Evolutionary conservation across 805 yeast species (phyloP).

Genomic region (Candida schatavii): DNA sequence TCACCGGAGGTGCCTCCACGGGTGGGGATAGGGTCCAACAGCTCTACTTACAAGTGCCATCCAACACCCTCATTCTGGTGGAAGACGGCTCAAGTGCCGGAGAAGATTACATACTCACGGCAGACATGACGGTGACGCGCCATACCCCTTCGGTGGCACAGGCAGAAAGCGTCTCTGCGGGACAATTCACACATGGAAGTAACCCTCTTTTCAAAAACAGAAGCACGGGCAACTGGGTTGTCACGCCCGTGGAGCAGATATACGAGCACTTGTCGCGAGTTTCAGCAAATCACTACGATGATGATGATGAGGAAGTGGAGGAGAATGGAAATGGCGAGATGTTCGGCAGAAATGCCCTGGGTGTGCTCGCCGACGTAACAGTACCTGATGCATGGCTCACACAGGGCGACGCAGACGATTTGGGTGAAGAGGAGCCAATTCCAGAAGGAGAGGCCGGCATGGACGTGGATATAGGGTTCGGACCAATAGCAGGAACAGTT

Average conservation of each 20-base stretch:
- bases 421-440: constrained; percentile 18
- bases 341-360: constrained; percentile 13
- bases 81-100: background rate
- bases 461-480: constrained; percentile 41
- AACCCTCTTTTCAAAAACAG: background rate
- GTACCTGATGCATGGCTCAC: constrained; percentile 25
- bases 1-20: no score
- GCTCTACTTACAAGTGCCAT: constrained; percentile 31
- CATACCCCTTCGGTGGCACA: background rate
- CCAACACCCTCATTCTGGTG: constrained; percentile 15
- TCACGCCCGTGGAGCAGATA: constrained; percentile 33
- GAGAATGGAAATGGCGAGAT: constrained; percentile 8
- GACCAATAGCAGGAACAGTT: constrained; percentile 31
- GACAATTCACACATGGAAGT: background rate
- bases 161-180: background rate
- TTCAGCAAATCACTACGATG: constrained; percentile 36
- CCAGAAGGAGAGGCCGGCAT: constrained; percentile 34
- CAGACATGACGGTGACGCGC: background rate
- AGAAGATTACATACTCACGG: constrained; percentile 1
- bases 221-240: constrained; percentile 16
- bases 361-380: constrained; percentile 14
- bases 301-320: constrained; percentile 19
- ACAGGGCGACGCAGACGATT: constrained; percentile 38
- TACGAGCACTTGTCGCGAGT: constrained; percentile 35
- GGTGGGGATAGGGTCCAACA: no score